Evolutionary conservation across 1,139 yeast genomes (phyloP), one percentile per base, ranked within the genome.

Genomic region (Yamadazyma atmosphaerica): DNA sequence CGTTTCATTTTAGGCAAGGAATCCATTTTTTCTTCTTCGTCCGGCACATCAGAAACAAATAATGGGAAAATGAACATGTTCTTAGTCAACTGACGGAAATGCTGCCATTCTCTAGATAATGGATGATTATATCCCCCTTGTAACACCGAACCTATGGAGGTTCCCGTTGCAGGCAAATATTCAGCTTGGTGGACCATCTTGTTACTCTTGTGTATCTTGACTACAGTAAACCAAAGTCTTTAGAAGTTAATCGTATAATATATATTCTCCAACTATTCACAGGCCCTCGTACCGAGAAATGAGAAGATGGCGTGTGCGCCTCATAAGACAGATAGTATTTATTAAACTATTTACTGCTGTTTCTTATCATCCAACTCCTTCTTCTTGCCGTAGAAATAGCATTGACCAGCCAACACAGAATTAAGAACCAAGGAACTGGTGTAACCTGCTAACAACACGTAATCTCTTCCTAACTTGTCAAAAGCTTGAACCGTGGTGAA

Each of bases 81-180:
- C 64, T 92, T 94, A 31, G 85, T 74, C 43, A 92, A 74, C 58
- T 83, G 94, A 52, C 90, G 77, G 54, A 83, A 89, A 49, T 76
- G 77, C 62, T 92, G 98, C 98, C 98, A 92, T 60, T 79, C 83
- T 51, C 98, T 77, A 15, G 90, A 60, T 41, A 92, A 71, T 1
- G 96, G 95, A 55, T 90, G 96, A 63, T 86, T 85, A 67, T 90
- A 92, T 3, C 98, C 97, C 42, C 98, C 96, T 47, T 92, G 92
- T 36, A 92, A 74, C 34, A 92, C 70, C 5, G 95, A 85, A n/a
- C 89, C 74, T 45, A 86, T 78, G 31, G 74, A 70, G 1, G 92
- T 77, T 22, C 79, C 79, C 18, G 74, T 66, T 1, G 70, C 63
- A 15, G 78, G 77, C 40, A 84, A 66, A 55, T 73, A 86, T 55